These are phyloP conservation scores for Epichloe aotearoae DNA, from an alignment of 2,329 filamentous ascomycete species.

Conservation along the genomic window DNA sequence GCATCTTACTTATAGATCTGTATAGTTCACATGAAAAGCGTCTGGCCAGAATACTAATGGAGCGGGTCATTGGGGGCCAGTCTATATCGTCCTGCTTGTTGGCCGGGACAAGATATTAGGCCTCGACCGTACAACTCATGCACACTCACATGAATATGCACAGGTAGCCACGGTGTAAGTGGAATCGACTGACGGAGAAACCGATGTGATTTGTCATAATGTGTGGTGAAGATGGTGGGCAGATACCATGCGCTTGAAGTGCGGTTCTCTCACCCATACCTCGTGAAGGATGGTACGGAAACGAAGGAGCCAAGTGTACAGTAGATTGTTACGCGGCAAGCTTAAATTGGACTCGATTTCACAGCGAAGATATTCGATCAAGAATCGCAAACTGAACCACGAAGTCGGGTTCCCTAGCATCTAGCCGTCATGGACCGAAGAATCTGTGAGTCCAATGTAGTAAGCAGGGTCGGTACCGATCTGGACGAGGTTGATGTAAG, in stretches of 20 bases:
- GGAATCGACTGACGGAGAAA: neutral
- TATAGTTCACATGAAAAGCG: neutral
- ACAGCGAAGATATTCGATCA: neutral
- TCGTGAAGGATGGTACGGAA: neutral
- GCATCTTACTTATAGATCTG: neutral
- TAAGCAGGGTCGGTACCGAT: neutral
- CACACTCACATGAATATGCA: conserved; percentile 3
- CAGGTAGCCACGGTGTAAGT: conserved; percentile 1
- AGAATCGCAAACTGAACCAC: neutral
- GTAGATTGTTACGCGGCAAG: neutral
- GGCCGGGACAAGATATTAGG: neutral
- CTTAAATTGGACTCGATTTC: neutral
- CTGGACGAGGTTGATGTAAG: neutral
- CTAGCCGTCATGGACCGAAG: neutral
- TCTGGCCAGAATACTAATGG: neutral
- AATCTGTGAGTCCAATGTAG: neutral
- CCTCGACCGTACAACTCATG: conserved; percentile 3
- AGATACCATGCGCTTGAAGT: neutral
- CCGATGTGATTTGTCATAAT: conserved; percentile 4
- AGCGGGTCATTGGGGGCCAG: neutral
- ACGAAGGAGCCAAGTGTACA: neutral
- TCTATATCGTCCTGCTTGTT: neutral
- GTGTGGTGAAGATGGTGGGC: neutral
- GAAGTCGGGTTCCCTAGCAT: neutral
- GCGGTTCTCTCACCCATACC: neutral